phyloP scores from a whole-genome alignment of 1,284 basidiomycete species.

The Microbotryum silenes-acaulis region DNA sequence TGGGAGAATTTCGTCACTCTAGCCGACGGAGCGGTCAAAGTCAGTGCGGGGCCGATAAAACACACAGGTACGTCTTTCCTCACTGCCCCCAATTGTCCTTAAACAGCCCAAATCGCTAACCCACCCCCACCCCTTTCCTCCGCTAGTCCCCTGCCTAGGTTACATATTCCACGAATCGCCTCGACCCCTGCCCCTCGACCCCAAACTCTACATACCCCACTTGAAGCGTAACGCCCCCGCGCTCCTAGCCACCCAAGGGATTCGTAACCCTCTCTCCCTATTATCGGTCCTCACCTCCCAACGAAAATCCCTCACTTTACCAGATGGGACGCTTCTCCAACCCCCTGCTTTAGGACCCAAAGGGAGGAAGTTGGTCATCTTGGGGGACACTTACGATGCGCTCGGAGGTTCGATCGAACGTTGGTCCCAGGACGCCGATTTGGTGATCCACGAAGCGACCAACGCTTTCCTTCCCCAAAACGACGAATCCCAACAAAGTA shows the following conservation, averaged over 20 bases:
- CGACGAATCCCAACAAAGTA: conserved; percentile 35
- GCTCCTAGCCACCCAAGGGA: conserved; percentile 46
- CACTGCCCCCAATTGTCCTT: too few species aligned
- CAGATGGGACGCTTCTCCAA: conserved; percentile 65
- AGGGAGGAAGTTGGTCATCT: conserved; percentile 65
- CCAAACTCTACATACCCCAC: conserved; percentile 30
- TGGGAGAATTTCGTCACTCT: conserved; percentile 54
- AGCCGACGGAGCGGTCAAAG: conserved; percentile 47
- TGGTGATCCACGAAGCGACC: conserved; percentile 75
- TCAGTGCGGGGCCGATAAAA: conserved; percentile 68
- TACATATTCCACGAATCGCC: conserved; percentile 64
- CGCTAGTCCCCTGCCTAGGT: conserved; percentile 70
- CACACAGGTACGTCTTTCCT: conserved; percentile 58
- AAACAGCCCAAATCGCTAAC: too few species aligned
- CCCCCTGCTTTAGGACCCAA: conserved; percentile 57
- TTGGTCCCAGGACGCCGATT: conserved; percentile 54
- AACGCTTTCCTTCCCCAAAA: conserved; percentile 65
- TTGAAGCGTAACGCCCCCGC: conserved; percentile 17
- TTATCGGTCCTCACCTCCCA: conserved; percentile 58
- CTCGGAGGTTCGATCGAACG: conserved; percentile 46
- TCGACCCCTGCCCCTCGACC: conserved; percentile 42
- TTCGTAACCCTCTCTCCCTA: conserved; percentile 61
- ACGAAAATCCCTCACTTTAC: conserved; percentile 57
- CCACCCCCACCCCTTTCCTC: background rate
- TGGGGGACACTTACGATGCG: conserved; percentile 66